Evolutionary conservation across 768 basidiomycete species (phyloP).

Genomic region (Cystobasidium ongulense): DNA sequence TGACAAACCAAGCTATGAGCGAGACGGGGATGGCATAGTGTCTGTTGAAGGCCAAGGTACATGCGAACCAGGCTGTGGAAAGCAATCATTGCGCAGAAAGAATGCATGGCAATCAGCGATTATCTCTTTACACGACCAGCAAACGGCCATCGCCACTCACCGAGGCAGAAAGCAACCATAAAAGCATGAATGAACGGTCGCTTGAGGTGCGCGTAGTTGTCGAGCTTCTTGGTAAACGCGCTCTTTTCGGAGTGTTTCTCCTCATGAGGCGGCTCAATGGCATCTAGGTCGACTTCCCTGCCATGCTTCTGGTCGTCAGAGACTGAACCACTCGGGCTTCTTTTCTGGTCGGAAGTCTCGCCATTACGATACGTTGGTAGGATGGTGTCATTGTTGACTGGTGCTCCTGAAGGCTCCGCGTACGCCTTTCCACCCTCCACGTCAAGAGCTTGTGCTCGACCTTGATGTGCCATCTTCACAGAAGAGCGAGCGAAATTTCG

Average conservation of each 20-base stretch:
- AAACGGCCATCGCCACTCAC: neutral
- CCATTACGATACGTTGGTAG: conserved; percentile 21
- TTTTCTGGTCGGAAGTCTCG: neutral
- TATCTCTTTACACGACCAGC: neutral
- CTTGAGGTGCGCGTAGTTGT: conserved; percentile 2
- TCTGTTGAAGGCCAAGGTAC: conserved; percentile 20
- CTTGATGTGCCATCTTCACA: neutral
- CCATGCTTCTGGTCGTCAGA: neutral
- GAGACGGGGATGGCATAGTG: conserved; percentile 20
- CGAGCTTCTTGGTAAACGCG: conserved; percentile 8
- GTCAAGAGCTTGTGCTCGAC: neutral
- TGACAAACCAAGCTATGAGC: conserved; percentile 32
- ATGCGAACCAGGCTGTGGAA: neutral
- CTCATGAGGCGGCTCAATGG: conserved; percentile 15
- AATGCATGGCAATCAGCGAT: neutral
- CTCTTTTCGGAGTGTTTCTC: conserved; percentile 20
- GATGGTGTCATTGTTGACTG: conserved; percentile 6
- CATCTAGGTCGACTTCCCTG: conserved; percentile 20
- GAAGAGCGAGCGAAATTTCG: neutral
- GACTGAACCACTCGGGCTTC: neutral
- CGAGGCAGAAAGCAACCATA: conserved; percentile 20
- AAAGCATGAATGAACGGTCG: conserved; percentile 13
- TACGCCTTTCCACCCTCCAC: neutral
- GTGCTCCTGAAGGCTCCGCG: neutral
- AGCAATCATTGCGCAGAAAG: no score